Percentiles rank a stretch among this genome's conserved stretches.
These are phyloP conservation scores for Cytospora chrysosperma DNA, from an alignment of 2,329 filamentous ascomycete species.

Conservation along the genomic window DNA sequence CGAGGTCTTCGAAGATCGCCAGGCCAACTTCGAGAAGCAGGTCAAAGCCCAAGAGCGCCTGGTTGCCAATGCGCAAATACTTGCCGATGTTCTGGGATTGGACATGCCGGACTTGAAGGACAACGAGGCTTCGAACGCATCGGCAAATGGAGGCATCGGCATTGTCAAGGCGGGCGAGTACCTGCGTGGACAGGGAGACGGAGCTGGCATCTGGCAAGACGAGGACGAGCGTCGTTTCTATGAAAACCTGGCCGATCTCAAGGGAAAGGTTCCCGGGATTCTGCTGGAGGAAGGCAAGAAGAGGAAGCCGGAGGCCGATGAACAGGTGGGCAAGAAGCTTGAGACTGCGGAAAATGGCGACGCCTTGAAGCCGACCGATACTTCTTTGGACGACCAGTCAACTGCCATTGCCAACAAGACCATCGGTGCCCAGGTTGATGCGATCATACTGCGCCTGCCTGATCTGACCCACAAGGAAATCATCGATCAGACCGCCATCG, in stretches of 20 bases:
- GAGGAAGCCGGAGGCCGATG: constrained; percentile 81
- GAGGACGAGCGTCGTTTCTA: constrained; percentile 98
- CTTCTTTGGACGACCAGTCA: constrained; percentile 75
- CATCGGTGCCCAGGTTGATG: constrained; percentile 94
- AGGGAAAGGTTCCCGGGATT: constrained; percentile 92
- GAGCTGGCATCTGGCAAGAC: constrained; percentile 96
- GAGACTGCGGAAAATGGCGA: constrained; percentile 54
- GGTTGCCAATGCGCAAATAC: constrained; percentile 81
- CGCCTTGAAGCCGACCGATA: constrained; percentile 48
- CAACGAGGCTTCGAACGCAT: constrained; percentile 66
- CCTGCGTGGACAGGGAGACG: constrained; percentile 83
- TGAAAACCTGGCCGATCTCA: constrained; percentile 92
- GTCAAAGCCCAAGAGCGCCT: constrained; percentile 90
- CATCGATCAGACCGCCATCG: constrained; percentile 88
- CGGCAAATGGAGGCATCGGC: constrained; percentile 77
- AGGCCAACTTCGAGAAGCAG: constrained; percentile 92
- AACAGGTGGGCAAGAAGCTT: constrained; percentile 75
- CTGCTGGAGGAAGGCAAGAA: constrained; percentile 93
- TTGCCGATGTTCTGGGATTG: constrained; percentile 82
- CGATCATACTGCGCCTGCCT: constrained; percentile 80
- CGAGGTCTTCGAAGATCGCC: constrained; percentile 96
- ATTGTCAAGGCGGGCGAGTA: constrained; percentile 94
- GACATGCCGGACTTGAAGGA: constrained; percentile 95
- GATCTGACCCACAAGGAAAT: constrained; percentile 89
- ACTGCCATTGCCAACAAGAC: constrained; percentile 97